Percentiles rank a stretch among this genome's conserved stretches.
Conservation (phyloP, 345 rosid genomes). For the Salix brachista region DNA sequence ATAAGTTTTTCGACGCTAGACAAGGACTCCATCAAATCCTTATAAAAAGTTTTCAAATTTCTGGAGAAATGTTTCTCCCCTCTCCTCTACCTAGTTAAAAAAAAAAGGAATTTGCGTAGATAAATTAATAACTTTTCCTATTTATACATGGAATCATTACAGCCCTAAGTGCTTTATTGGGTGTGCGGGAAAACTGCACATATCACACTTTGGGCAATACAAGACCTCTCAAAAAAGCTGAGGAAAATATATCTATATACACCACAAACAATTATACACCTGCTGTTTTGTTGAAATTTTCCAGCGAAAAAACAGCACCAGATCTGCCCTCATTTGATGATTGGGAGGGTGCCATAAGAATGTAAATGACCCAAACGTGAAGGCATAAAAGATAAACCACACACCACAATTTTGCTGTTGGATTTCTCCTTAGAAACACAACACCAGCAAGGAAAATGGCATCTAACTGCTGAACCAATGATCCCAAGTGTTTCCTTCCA, state of each 20-base stretch:
- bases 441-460: slow-evolving; percentile 69
- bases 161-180: background rate
- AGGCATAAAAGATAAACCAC: slow-evolving; percentile 63
- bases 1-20: no score
- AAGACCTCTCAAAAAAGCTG: slow-evolving; percentile 11
- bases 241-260: slow-evolving; percentile 8
- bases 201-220: slow-evolving; percentile 6
- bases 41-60: no score
- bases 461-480: slow-evolving; percentile 66
- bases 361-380: slow-evolving; percentile 89
- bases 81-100: no score
- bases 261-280: slow-evolving; percentile 13
- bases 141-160: slow-evolving; percentile 6
- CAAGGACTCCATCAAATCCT: no score
- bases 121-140: background rate
- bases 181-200: slow-evolving; percentile 1
- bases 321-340: slow-evolving; percentile 47
- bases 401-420: slow-evolving; percentile 70
- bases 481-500: slow-evolving; percentile 68
- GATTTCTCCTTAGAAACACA: slow-evolving; percentile 67
- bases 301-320: slow-evolving; percentile 71
- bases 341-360: slow-evolving; percentile 48
- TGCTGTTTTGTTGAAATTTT: slow-evolving; percentile 58
- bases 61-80: no score
- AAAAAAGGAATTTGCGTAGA: background rate